Evolutionary conservation across 768 basidiomycete genomes (phyloP), one percentile per base, ranked within the genome.

Genomic region (Mycena belliarum): DNA sequence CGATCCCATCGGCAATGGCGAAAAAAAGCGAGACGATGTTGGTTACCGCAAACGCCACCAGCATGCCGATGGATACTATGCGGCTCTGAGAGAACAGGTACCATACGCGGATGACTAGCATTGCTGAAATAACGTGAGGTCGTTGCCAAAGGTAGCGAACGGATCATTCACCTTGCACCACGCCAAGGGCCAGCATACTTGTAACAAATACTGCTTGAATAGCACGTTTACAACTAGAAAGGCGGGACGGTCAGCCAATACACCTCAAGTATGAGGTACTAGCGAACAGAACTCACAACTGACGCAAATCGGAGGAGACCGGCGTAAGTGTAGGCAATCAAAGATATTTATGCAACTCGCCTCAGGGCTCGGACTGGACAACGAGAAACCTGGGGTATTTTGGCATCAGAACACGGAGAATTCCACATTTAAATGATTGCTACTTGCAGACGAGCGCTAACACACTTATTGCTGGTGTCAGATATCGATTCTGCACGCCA

Each of bases 21-120:
- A 74, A 74, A 33, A 66, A 65, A 21, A 76, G 50, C 16, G 76
- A 74, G 1, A 68, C 8, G 9, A 63, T 42, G 60, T 70, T 57
- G 16, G 75, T 71, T 15, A 66, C 26, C 4, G 68, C 23, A 47
- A 76, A 77, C 18, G 66, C 59, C 20, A 62, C 57, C 26, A 74
- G 57, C 37, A 76, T 66, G n/a, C 57, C 61, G 24, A 69, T 56
- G 43, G 68, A 72, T 29, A 75, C 59, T 11, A 32, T 6, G 28
- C 53, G 66, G 45, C 68, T 70, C 28, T 67, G 66, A 6, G 73
- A 69, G 55, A 77, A 78, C 42, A 78, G 70, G 60, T 75, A 76
- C 76, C 76, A 79, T 25, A 76, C 71, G 26, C 78, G 72, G 37
- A 72, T 64, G 29, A 74, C 70, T 16, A 78, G 70, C 40, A 76